Base-by-base conservation (phyloP, 345 rosid genomes). In the Garcia nutans region DNA sequence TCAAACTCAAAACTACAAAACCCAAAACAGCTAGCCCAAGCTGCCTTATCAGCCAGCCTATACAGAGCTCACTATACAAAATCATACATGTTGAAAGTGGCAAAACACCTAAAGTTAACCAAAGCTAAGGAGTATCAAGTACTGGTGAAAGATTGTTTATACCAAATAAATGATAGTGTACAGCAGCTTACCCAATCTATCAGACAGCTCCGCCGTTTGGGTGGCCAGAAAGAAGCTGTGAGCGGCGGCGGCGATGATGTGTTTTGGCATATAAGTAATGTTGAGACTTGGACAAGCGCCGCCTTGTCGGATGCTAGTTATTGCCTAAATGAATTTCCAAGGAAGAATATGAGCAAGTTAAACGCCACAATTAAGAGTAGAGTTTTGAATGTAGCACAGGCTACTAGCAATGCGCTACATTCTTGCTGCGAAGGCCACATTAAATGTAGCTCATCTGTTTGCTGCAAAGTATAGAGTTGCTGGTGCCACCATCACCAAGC, bases 361-460 rank as follows among this genome's bases (percentile, higher is more conserved):
- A 91, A 84, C 81, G 97, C 97, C 41, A 83, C 89, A 3, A 88
- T 91, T 54, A 95, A 85, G 81, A 90, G 87, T 17, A 91, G 86
- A 81, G 94, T 93, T 64, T 72, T 87, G 92, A 89, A 95, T 44
- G 87, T 91, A 73, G 98, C 87, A 50, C 91, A 93, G 83, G 79
- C 87, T 31, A 82, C 96, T 0, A 91, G 99, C 84, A 95, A 91
- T 55, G 97, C 97, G 1, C 82, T 95, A 71, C n/a, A n/a, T n/a
- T n/a, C n/a, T n/a, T n/a, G n/a, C n/a, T n/a, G n/a, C n/a, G n/a
- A n/a, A n/a, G n/a, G n/a, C n/a, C n/a, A n/a, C n/a, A n/a, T n/a
- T n/a, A n/a, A n/a, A n/a, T n/a, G n/a, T n/a, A n/a, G n/a, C n/a
- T 76, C 89, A 89, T 44, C 83, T 70, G 31, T 92, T 79, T 68